These are phyloP conservation scores for Hanseniaspora lindneri DNA, from an alignment of 805 yeast genomes.

Conservation along the genomic window DNA sequence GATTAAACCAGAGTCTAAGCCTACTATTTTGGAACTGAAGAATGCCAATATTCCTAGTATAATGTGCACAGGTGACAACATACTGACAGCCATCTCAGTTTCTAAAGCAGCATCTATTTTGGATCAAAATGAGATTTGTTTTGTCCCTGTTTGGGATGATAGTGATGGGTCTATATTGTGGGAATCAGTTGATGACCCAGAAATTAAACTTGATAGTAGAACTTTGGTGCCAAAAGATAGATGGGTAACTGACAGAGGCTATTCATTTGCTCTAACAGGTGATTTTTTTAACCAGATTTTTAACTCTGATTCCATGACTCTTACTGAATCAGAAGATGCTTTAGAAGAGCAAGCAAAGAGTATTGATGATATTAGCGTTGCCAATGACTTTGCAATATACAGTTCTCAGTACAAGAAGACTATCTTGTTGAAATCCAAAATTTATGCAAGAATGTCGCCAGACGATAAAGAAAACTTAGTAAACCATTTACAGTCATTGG, in stretches of 20 bases:
- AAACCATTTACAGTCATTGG: slow-evolving; percentile 68
- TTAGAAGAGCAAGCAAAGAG: slow-evolving; percentile 5
- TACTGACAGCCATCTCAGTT: slow-evolving; percentile 87
- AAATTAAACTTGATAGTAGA: slow-evolving; percentile 45
- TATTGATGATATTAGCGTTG: background rate
- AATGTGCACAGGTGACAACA: slow-evolving; percentile 98
- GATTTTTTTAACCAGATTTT: slow-evolving; percentile 74
- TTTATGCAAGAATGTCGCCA: slow-evolving; percentile 97
- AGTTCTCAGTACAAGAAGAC: slow-evolving; percentile 36
- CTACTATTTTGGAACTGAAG: slow-evolving; percentile 46
- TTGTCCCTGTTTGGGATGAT: slow-evolving; percentile 49
- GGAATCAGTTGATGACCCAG: slow-evolving; percentile 57
- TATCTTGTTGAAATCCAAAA: slow-evolving; percentile 57
- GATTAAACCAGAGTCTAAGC: slow-evolving; percentile 55
- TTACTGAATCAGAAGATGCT: slow-evolving; percentile 16
- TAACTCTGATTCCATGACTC: slow-evolving; percentile 32
- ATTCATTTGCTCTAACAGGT: slow-evolving; percentile 79
- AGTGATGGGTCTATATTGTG: slow-evolving; percentile 35
- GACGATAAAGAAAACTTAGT: slow-evolving; percentile 96
- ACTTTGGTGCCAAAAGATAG: slow-evolving; percentile 41
- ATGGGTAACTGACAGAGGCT: slow-evolving; percentile 30
- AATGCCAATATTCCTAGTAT: slow-evolving; percentile 68
- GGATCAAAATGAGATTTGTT: slow-evolving; percentile 35
- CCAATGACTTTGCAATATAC: slow-evolving; percentile 16
- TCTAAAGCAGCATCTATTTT: slow-evolving; percentile 73